Evolutionary conservation across 164 flowering plant genomes (phyloP), one percentile per base, ranked within the genome.

Genomic region (Kingdonia uniflora): DNA sequence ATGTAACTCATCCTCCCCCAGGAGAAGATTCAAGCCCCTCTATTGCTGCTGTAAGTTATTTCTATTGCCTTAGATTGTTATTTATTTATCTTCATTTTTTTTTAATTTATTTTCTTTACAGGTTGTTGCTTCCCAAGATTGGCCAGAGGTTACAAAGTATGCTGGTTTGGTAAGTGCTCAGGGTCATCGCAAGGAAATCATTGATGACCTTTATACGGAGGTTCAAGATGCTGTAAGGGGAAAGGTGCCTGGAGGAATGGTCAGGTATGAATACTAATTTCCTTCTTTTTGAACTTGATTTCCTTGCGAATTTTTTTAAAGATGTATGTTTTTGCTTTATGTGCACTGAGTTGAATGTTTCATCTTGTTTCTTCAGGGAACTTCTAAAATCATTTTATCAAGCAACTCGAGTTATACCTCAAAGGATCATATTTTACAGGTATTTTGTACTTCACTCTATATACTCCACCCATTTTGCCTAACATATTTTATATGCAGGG

Each of bases 1-100:
- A 92, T 80, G 98, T 92, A 22, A 92, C 96, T 14, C 95, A 92
- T 75, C 96, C 98, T 17, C 96, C 84, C 44, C 96, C 95, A 35
- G 99, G 99, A 12, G 99, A 92, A 60, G 96, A 92, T 68, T 80
- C 87, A 5, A 92, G 98, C 60, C 95, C 98, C 2, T 92, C 96
- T 0, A 88, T 92, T 63, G 98, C 98, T 10, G 96, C 96, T 41
- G 98, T 88, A 79, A 52, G 76, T 26, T 44, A 0, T 11, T 44
- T 29, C 4, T 11, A 16, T 47, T 17, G 2, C 19, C 1, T 47
- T 22, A 17, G 19, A 2, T 47, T 13, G 19, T 44, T 44, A 10
- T 2, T 8, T 44, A 12, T 0, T 16, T 19, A 44, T 44, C 5
- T 14, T 19, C 14, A 1, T 11, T 16, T 16, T 44, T 44, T 13